A percentile compares a stretch with the other conserved stretches of the same genome.
Evolutionary conservation across 2,329 filamentous ascomycete species (phyloP).

Genomic region (Calonectria pseudoturangicola): DNA sequence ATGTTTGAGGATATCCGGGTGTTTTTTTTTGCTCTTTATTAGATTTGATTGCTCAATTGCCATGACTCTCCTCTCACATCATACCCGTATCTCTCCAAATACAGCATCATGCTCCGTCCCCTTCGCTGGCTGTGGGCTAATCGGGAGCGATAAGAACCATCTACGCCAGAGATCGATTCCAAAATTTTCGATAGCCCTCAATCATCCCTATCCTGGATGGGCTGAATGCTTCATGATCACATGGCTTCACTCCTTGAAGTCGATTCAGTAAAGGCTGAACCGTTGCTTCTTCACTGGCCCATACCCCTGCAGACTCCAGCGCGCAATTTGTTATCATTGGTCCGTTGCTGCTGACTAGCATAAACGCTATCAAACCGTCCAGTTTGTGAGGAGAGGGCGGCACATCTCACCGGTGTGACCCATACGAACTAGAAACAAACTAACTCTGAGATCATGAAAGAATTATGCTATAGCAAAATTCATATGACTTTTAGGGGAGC

Average conservation of each 20-base stretch:
- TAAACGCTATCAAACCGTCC: background rate
- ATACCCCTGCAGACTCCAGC: background rate
- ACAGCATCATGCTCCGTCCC: background rate
- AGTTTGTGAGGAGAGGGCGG: background rate
- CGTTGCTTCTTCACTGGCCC: accelerated
- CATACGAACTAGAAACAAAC: background rate
- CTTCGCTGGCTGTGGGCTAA: background rate
- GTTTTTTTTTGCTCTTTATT: no score
- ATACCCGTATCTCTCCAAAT: no score
- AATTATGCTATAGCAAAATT: no score
- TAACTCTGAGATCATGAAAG: background rate
- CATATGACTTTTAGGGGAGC: no score
- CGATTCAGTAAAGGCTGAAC: background rate
- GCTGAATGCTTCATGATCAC: background rate
- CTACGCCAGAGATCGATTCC: no score
- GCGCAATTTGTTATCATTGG: conserved; percentile 24
- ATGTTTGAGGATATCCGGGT: background rate
- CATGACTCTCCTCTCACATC: background rate
- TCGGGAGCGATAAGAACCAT: background rate
- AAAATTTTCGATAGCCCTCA: background rate
- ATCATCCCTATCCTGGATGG: background rate
- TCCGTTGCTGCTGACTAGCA: background rate
- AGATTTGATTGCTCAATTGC: background rate
- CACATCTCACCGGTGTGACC: background rate
- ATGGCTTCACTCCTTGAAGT: background rate